Evolutionary conservation across 2,329 filamentous ascomycete genomes (phyloP).

Genomic region (Xenoacremonium recifei): DNA sequence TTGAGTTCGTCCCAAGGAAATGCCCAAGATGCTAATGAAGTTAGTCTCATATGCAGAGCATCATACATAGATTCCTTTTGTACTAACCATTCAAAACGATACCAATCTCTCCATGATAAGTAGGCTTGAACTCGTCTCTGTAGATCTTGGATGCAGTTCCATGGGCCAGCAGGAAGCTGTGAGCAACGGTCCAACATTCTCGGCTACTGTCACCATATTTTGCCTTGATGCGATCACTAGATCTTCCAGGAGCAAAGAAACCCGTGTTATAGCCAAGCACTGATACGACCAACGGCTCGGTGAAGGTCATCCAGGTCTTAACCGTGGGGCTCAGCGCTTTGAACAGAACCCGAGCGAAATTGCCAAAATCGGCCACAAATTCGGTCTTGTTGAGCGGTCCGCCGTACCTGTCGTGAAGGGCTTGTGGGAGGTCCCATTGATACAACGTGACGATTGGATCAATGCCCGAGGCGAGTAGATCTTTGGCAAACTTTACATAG

Average conservation of each 20-base stretch:
- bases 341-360: background rate
- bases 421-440: slow-evolving; percentile 7
- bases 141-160: slow-evolving; percentile 32
- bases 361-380: background rate
- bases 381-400: background rate
- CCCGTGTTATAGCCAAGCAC: background rate
- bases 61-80: background rate
- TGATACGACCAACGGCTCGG: slow-evolving; percentile 1
- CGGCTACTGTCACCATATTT: background rate
- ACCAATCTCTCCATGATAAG: slow-evolving; percentile 33
- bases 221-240: background rate
- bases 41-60: background rate
- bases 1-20: slow-evolving; percentile 13
- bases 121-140: slow-evolving; percentile 32
- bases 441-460: slow-evolving; percentile 60
- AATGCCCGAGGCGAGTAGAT: slow-evolving; percentile 51
- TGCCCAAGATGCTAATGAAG: too few species aligned
- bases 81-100: slow-evolving; percentile 16
- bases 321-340: background rate
- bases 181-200: slow-evolving; percentile 39
- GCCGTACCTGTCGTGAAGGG: background rate
- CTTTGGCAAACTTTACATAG: slow-evolving; percentile 59
- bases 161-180: slow-evolving; percentile 35
- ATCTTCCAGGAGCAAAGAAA: background rate
- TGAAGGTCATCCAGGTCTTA: slow-evolving; percentile 4